phyloP scores from a whole-genome alignment of 768 basidiomycete genomes.

The Phylloporus rhodoxanthus region DNA sequence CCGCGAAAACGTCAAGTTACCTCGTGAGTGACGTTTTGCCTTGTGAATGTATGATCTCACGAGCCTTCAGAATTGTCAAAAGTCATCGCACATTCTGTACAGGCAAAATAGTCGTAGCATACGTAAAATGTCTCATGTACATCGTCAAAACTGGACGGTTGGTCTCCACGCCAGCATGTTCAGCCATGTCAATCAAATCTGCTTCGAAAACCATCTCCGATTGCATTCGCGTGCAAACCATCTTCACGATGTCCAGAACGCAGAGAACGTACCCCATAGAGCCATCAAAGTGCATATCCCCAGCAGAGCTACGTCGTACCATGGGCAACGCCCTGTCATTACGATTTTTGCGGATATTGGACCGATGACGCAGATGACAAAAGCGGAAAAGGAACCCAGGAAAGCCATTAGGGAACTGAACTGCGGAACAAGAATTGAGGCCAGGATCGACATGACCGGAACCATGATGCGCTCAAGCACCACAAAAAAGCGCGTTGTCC shows the following conservation, averaged over 20 bases:
- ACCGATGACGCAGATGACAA: slow-evolving; percentile 67
- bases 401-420: slow-evolving; percentile 86
- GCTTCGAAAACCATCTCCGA: neutral
- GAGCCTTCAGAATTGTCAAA: slow-evolving; percentile 60
- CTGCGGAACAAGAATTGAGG: slow-evolving; percentile 72
- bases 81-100: slow-evolving; percentile 66
- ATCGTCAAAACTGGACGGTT: slow-evolving; percentile 3
- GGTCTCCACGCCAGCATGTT: neutral
- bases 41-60: neutral
- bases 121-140: slow-evolving; percentile 4
- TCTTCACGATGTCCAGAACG: slow-evolving; percentile 41
- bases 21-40: slow-evolving; percentile 49
- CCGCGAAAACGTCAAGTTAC: slow-evolving; percentile 75
- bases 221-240: neutral
- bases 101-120: slow-evolving; percentile 35
- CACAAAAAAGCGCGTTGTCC: slow-evolving; percentile 37
- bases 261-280: slow-evolving; percentile 67
- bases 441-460: slow-evolving; percentile 52
- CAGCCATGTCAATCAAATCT: neutral
- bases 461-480: slow-evolving; percentile 54
- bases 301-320: slow-evolving; percentile 53
- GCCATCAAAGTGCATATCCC: slow-evolving; percentile 57
- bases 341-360: slow-evolving; percentile 69
- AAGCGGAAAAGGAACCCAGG: slow-evolving; percentile 83
- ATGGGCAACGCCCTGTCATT: slow-evolving; percentile 43